Conservation (phyloP, 768 basidiomycete genomes). For the Rhizopogon salebrosus region DNA sequence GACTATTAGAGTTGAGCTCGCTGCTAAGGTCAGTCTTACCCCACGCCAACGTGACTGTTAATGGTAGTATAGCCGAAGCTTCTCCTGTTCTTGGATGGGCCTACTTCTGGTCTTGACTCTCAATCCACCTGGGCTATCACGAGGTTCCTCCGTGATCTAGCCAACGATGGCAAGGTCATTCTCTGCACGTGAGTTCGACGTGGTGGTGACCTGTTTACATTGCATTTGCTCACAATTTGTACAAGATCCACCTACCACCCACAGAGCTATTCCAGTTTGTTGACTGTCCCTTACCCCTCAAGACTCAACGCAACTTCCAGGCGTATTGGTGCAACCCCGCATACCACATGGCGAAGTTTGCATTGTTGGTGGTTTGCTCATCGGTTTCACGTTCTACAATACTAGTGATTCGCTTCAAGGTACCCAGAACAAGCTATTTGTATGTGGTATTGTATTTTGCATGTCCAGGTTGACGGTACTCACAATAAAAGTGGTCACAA, state of each 20-base stretch:
- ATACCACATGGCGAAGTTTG: slow-evolving; percentile 58
- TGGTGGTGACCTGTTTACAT: no score
- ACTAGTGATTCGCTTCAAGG: slow-evolving; percentile 49
- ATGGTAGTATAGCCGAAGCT: slow-evolving; percentile 24
- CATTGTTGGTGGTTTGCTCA: slow-evolving; percentile 49
- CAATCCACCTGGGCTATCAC: slow-evolving; percentile 79
- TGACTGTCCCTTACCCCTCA: slow-evolving; percentile 61
- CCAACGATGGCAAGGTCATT: slow-evolving; percentile 82
- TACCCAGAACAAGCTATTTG: slow-evolving; percentile 64
- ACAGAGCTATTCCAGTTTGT: slow-evolving; percentile 85
- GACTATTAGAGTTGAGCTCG: no score
- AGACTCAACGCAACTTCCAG: slow-evolving; percentile 43
- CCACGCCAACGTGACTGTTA: neutral
- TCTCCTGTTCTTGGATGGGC: slow-evolving; percentile 32
- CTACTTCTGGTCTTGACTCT: slow-evolving; percentile 53
- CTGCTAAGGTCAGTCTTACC: no score
- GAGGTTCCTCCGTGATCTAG: slow-evolving; percentile 77
- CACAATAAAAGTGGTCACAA: slow-evolving; percentile 89
- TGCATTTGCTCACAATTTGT: neutral
- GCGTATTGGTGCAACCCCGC: slow-evolving; percentile 55
- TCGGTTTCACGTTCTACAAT: slow-evolving; percentile 60
- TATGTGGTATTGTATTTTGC: slow-evolving; percentile 20
- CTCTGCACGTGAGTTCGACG: slow-evolving; percentile 52
- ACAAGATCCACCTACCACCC: slow-evolving; percentile 75
- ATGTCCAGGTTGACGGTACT: slow-evolving; percentile 67